Conservation (phyloP, 768 basidiomycete genomes). For the Gloeopeniophorella convolvens region DNA sequence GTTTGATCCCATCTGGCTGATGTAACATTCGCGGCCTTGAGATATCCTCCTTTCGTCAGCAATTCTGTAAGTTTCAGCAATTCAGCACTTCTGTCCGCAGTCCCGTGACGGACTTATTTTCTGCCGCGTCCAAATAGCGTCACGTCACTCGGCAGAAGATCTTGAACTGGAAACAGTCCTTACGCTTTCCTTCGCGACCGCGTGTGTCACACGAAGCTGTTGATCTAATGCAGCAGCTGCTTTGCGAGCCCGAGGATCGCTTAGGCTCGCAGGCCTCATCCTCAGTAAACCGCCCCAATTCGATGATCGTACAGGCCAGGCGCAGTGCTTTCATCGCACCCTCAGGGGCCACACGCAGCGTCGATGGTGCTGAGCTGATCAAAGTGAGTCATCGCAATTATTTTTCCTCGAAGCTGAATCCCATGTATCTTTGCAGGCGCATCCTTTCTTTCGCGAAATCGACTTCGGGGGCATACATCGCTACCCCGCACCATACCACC, state of each 20-base stretch:
- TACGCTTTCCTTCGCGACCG: constrained; percentile 82
- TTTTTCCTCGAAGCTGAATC: constrained; percentile 7
- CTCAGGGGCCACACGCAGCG: constrained; percentile 40
- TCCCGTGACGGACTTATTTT: constrained; percentile 19
- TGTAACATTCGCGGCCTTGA: constrained; percentile 27
- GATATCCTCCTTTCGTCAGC: constrained; percentile 94
- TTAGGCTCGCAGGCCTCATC: constrained; percentile 69
- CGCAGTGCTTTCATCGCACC: constrained; percentile 64
- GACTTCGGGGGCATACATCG: constrained; percentile 86
- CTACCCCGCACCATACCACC: constrained; percentile 82
- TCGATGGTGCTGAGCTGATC: constrained; percentile 86
- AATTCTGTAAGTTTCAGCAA: constrained; percentile 65
- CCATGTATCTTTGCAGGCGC: constrained; percentile 41
- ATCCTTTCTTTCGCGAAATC: constrained; percentile 87
- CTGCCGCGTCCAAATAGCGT: constrained; percentile 41
- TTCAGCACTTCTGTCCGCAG: neutral
- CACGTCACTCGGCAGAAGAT: constrained; percentile 97
- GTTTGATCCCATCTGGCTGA: constrained; percentile 14
- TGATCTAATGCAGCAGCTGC: constrained; percentile 79
- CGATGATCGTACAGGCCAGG: constrained; percentile 66
- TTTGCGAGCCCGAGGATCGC: constrained; percentile 95
- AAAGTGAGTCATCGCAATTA: constrained; percentile 46
- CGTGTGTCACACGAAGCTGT: constrained; percentile 82
- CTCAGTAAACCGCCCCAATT: constrained; percentile 69
- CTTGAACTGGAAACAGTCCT: constrained; percentile 85